phyloP scores from a whole-genome alignment of 805 yeast species.

The Hanseniaspora meyeri region DNA sequence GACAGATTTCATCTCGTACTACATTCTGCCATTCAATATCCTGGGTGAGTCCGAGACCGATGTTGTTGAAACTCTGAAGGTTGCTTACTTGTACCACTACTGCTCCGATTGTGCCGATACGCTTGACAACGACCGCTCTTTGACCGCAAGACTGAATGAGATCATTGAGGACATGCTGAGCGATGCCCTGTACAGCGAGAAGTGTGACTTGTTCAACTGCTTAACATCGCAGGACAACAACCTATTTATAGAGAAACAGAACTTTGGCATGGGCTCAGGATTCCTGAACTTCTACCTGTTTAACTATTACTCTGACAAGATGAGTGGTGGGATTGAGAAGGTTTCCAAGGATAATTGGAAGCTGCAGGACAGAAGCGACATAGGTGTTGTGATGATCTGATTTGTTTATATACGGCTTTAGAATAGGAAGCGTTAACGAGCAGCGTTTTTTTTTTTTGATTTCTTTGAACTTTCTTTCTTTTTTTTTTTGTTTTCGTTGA shows the following conservation, averaged over 20 bases:
- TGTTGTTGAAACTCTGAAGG: conserved; percentile 54
- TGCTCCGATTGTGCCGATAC: conserved; percentile 51
- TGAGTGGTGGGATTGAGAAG: conserved; percentile 66
- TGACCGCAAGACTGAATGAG: conserved; percentile 47
- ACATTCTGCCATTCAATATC: conserved; percentile 77
- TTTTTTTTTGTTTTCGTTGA: too few relatives aligned
- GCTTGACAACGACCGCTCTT: conserved; percentile 28
- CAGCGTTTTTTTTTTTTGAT: too few relatives aligned
- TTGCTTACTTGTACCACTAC: conserved; percentile 83
- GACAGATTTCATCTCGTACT: conserved; percentile 84
- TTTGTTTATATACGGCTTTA: too few relatives aligned
- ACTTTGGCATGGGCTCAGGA: conserved; percentile 92
- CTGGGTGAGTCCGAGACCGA: conserved; percentile 37
- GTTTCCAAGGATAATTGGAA: conserved; percentile 28
- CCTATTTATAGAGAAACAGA: conserved; percentile 64
- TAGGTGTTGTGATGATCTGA: conserved; percentile 79
- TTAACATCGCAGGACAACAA: conserved; percentile 83
- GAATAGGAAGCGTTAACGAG: too few relatives aligned
- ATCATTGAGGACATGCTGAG: conserved; percentile 67
- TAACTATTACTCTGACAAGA: conserved; percentile 73
- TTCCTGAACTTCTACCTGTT: conserved; percentile 79
- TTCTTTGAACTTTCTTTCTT: too few relatives aligned
- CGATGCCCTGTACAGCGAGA: conserved; percentile 45
- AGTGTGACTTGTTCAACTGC: conserved; percentile 88
- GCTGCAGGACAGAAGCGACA: conserved; percentile 50